Evolutionary conservation across 1,284 basidiomycete species (phyloP).

Genomic region (Rhodotorula sp.): DNA sequence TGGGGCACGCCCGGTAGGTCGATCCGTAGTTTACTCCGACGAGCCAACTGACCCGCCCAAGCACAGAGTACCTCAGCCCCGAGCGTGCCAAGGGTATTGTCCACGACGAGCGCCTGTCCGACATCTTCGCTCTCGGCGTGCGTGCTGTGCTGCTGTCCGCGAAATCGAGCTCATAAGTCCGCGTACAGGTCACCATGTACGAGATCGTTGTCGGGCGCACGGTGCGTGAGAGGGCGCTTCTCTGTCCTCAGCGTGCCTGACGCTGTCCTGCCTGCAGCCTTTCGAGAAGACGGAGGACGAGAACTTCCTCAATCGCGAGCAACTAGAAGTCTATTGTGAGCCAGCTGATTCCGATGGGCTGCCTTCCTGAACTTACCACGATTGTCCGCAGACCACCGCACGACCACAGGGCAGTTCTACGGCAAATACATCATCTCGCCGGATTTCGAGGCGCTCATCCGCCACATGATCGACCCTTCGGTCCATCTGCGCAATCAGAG

Average conservation of each 20-base stretch:
- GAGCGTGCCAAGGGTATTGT: slow-evolving; percentile 78
- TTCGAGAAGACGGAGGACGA: slow-evolving; percentile 82
- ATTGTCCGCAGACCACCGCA: slow-evolving; percentile 47
- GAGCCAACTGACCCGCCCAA: not conserved
- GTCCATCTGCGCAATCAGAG: slow-evolving; percentile 66
- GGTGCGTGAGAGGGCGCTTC: not conserved
- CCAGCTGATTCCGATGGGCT: slow-evolving; percentile 49
- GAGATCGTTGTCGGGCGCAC: slow-evolving; percentile 87
- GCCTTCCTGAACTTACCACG: not conserved
- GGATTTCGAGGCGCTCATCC: slow-evolving; percentile 63
- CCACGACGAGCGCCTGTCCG: slow-evolving; percentile 88
- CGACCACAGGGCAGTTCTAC: slow-evolving; percentile 79
- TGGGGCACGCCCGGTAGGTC: slow-evolving; percentile 31
- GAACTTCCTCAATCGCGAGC: slow-evolving; percentile 73
- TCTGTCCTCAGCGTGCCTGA: not conserved
- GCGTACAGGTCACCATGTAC: slow-evolving; percentile 70
- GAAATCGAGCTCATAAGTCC: too few species aligned
- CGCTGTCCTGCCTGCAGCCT: slow-evolving; percentile 53
- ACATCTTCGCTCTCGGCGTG: slow-evolving; percentile 85
- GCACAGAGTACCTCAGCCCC: slow-evolving; percentile 69
- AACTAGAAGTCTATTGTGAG: slow-evolving; percentile 77
- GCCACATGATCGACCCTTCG: slow-evolving; percentile 73
- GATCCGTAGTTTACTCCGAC: not conserved
- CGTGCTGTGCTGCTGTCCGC: slow-evolving; percentile 23
- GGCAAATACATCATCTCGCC: slow-evolving; percentile 68